Evolutionary conservation across 129 eudicot genomes (phyloP).

Genomic region (Chrysanthemum makinoi): DNA sequence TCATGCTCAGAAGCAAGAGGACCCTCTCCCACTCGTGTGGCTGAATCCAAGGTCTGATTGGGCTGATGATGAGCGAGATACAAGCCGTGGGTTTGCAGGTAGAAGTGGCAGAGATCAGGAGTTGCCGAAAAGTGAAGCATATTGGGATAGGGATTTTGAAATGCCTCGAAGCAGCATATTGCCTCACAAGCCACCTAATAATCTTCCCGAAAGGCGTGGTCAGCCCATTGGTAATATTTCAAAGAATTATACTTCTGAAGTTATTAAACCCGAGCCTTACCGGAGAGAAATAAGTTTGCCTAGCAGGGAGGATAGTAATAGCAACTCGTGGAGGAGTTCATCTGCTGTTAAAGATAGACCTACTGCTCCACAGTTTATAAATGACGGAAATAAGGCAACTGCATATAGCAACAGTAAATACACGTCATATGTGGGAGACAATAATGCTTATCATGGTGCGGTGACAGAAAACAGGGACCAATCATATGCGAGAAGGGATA

Average conservation of each 20-base stretch:
- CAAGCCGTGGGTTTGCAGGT: conserved; percentile 54
- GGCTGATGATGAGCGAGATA: conserved; percentile 99
- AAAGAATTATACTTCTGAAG: conserved; percentile 49
- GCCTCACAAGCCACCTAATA: conserved; percentile 58
- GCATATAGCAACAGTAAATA: conserved; percentile 48
- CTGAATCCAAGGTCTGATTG: conserved; percentile 94
- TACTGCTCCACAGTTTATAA: conserved; percentile 29
- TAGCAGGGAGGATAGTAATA: conserved; percentile 58
- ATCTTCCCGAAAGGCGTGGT: conserved; percentile 47
- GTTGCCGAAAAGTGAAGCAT: conserved; percentile 44
- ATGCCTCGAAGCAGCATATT: conserved; percentile 57
- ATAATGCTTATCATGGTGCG: conserved; percentile 34
- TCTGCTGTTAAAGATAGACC: conserved; percentile 44
- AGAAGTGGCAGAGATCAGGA: conserved; percentile 52
- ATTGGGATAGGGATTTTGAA: conserved; percentile 92
- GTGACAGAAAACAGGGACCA: conserved; percentile 36
- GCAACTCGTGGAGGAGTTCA: conserved; percentile 54
- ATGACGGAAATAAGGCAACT: conserved; percentile 31
- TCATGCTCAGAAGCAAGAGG: conserved; percentile 56
- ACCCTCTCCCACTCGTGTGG: conserved; percentile 65
- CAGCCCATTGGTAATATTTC: conserved; percentile 43
- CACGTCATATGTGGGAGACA: conserved; percentile 40
- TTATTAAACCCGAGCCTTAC: conserved; percentile 47
- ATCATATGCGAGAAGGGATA: conserved; percentile 46
- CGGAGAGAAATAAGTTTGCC: conserved; percentile 37